Percentiles rank a stretch among this genome's conserved stretches.
Evolutionary conservation across 1,284 basidiomycete genomes (phyloP).

Genomic region (Pisolithus thermaeus): DNA sequence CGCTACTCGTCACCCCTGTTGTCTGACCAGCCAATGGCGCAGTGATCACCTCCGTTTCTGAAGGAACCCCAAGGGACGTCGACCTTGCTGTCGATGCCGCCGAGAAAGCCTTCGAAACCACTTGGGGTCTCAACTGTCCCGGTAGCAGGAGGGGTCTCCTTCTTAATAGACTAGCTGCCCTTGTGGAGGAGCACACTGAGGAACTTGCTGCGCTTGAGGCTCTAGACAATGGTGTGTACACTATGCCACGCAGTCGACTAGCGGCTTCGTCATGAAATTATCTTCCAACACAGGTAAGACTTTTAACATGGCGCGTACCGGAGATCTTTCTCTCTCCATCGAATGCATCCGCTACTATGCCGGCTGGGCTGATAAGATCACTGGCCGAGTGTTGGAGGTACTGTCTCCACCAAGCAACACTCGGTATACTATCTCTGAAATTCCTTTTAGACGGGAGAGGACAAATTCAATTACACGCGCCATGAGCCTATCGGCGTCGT

Average conservation of each 20-base stretch:
- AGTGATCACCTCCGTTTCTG: slow-evolving; percentile 60
- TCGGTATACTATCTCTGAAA: not conserved
- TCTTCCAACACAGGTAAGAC: slow-evolving; percentile 55
- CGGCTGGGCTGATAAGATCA: slow-evolving; percentile 85
- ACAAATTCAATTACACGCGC: slow-evolving; percentile 73
- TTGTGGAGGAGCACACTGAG: slow-evolving; percentile 57
- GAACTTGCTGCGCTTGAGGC: slow-evolving; percentile 58
- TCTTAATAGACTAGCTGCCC: slow-evolving; percentile 48
- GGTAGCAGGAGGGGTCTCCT: slow-evolving; percentile 49
- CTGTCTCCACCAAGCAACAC: slow-evolving; percentile 4
- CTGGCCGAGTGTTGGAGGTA: slow-evolving; percentile 73
- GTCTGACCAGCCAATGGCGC: slow-evolving; percentile 55
- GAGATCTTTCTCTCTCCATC: slow-evolving; percentile 70
- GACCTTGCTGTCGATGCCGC: slow-evolving; percentile 76
- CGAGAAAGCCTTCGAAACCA: slow-evolving; percentile 59
- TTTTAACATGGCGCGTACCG: slow-evolving; percentile 64
- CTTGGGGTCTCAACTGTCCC: slow-evolving; percentile 51
- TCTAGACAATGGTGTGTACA: slow-evolving; percentile 41
- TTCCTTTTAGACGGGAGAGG: slow-evolving; percentile 47
- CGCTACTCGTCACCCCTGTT: not conserved
- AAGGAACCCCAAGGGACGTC: slow-evolving; percentile 67
- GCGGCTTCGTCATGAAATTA: not conserved
- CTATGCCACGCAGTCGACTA: not conserved
- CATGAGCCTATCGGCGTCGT: slow-evolving; percentile 94
- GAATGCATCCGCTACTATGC: slow-evolving; percentile 67